Evolutionary conservation across 805 yeast genomes (phyloP), one percentile per base, ranked within the genome.

Genomic region (Saturnispora gosingensis): DNA sequence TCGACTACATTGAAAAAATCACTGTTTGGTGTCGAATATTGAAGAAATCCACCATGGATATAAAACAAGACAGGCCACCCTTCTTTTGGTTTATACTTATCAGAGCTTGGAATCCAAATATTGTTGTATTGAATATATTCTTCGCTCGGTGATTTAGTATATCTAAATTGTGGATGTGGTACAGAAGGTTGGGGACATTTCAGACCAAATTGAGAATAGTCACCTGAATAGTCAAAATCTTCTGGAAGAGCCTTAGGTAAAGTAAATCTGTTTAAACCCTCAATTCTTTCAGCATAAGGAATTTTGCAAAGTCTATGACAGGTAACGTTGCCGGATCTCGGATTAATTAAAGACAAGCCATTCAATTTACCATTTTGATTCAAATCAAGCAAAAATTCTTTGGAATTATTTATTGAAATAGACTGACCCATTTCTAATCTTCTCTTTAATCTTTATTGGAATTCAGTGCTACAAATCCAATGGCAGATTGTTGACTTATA

Each of bases 1-100:
- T 59, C 61, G 32, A 46, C 50, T 25, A 61, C 53, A 45, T 62
- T 63, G 43, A 62, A 56, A 28, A 58, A 58, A 42, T 56, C 58
- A 10, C 49, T 51, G 48, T 60, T 58, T 10, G 70, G 70, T 5
- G 60, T 53, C 6, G 65, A 71, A 43, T 63, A 64, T 54, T 71
- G 75, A 25, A 73, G 57, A 62, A 68, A 72, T 4, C 77, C 77
- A 27, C 77, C 77, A 56, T 72, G 76, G 39, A 72, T 58, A 58
- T 67, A 71, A 36, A 69, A 54, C 50, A 66, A 51, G 11, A 72
- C 75, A 5, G 75, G 75, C 74, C 74, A 72, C 3, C 76, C 76
- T 5, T 54, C 66, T 11, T 57, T 56, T 16, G 74, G 75, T 45
- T 58, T 61, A 38, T 52, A 35, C 34, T 64, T 61, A 20, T 62